Conservation (phyloP, 1,284 basidiomycete genomes). For the Leccinum griseonigrum region DNA sequence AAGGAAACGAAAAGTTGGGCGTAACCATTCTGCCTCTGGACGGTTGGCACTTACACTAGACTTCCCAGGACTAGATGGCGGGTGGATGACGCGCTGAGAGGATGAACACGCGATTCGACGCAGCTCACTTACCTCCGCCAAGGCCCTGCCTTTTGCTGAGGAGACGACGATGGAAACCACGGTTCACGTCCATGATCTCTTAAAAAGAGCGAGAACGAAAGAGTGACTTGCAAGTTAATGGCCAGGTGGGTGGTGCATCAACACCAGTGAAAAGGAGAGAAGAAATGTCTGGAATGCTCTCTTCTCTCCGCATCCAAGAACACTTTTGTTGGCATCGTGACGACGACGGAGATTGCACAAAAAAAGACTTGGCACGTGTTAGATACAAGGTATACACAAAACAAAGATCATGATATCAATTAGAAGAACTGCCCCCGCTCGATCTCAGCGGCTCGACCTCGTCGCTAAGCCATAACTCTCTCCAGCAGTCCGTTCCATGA, state of each 20-base stretch:
- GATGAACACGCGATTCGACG: not conserved
- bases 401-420: slow-evolving; percentile 2
- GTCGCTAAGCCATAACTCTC: slow-evolving; percentile 43
- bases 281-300: not conserved
- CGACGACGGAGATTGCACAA: slow-evolving; percentile 1
- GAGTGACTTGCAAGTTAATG: slow-evolving; percentile 16
- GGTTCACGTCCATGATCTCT: slow-evolving; percentile 20
- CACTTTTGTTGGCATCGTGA: slow-evolving; percentile 33
- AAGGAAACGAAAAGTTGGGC: not conserved
- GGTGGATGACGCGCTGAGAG: slow-evolving; percentile 3
- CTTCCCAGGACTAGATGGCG: slow-evolving; percentile 14
- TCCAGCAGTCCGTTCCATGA: slow-evolving; percentile 82
- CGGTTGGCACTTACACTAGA: slow-evolving; percentile 20
- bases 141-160: slow-evolving; percentile 33
- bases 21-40: not conserved
- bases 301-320: not conserved
- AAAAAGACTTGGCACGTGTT: not conserved
- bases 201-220: slow-evolving; percentile 21
- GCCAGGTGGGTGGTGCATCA: slow-evolving; percentile 9
- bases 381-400: slow-evolving; percentile 4
- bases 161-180: slow-evolving; percentile 20
- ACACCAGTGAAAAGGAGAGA: not conserved
- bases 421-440: not conserved
- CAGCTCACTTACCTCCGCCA: slow-evolving; percentile 25
- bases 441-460: slow-evolving; percentile 26